Conservation (phyloP, 139 green algal genomes). For the Bryopsis sp. region DNA sequence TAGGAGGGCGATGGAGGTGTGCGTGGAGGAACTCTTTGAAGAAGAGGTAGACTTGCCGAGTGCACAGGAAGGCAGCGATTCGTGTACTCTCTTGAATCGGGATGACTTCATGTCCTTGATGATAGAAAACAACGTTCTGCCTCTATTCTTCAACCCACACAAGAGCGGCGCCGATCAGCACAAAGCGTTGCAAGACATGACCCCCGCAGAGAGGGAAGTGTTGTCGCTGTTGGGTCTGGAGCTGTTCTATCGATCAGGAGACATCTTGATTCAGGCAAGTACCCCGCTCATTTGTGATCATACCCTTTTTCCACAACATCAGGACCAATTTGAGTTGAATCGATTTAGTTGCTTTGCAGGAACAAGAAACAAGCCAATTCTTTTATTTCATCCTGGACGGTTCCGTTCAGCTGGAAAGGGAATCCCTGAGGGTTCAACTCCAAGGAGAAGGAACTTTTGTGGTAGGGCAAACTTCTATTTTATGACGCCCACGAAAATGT, state of each 20-base stretch:
- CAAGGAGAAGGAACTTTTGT: conserved; percentile 24
- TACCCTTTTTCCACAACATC: not conserved
- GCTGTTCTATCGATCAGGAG: not conserved
- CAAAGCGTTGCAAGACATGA: conserved; percentile 20
- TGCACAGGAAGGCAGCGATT: too few relatives aligned
- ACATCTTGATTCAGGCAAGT: conserved; percentile 26
- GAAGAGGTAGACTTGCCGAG: not conserved
- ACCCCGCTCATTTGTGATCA: conserved; percentile 18
- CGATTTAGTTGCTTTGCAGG: not conserved
- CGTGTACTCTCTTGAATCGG: too few relatives aligned
- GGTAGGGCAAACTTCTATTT: too few relatives aligned
- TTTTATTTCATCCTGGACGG: conserved; percentile 33
- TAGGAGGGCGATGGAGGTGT: conserved; percentile 20
- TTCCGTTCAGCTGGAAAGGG: conserved; percentile 23
- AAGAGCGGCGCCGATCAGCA: conserved; percentile 22
- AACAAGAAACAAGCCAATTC: conserved; percentile 17
- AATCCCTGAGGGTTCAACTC: conserved; percentile 6
- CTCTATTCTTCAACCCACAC: conserved; percentile 27
- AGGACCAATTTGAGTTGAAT: conserved; percentile 2
- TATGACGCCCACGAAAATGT: not conserved
- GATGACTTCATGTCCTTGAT: conserved; percentile 26
- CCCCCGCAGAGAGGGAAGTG: conserved; percentile 25
- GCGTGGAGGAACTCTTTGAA: conserved; percentile 21
- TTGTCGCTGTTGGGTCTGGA: conserved; percentile 28
- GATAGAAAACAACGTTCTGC: conserved; percentile 26